phyloP scores from a whole-genome alignment of 352 stramenopile genomes.

The Globisporangium megalacanthum region DNA sequence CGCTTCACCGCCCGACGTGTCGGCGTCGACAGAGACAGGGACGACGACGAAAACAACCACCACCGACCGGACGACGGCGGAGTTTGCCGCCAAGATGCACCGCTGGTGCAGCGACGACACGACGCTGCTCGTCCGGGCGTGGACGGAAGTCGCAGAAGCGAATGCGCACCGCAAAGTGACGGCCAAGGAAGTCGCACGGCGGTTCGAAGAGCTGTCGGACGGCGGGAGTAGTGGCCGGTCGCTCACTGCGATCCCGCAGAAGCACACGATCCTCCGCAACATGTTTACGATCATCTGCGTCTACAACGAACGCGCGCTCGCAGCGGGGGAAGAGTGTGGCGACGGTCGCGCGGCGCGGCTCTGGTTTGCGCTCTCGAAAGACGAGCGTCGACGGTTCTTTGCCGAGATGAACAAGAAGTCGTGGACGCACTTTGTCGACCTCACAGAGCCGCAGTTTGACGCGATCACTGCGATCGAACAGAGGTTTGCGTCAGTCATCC shows the following conservation, averaged over 20 bases:
- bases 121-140: slow-evolving; percentile 1
- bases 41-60: too few relatives aligned
- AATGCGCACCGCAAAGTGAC: neutral
- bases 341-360: neutral
- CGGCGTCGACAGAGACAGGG: too few relatives aligned
- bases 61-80: neutral
- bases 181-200: neutral
- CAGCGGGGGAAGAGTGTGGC: neutral
- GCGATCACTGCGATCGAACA: slow-evolving; percentile 1
- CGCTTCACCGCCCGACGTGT: neutral
- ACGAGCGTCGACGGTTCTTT: slow-evolving; percentile 1
- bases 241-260: neutral
- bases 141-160: neutral
- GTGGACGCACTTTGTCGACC: slow-evolving; percentile 1
- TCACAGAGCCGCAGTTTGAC: neutral
- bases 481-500: too few relatives aligned
- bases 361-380: slow-evolving; percentile 1
- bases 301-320: slow-evolving; percentile 1
- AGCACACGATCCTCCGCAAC: slow-evolving; percentile 3
- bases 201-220: neutral
- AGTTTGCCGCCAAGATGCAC: slow-evolving; percentile 1
- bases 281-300: slow-evolving; percentile 4
- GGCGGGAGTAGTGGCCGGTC: neutral
- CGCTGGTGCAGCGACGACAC: neutral
- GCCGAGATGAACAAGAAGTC: slow-evolving; percentile 1